A percentile compares a stretch with the other conserved stretches of the same genome.
Evolutionary conservation across 495 filamentous ascomycete genomes (phyloP).

Genomic region (Daldinia childiae): DNA sequence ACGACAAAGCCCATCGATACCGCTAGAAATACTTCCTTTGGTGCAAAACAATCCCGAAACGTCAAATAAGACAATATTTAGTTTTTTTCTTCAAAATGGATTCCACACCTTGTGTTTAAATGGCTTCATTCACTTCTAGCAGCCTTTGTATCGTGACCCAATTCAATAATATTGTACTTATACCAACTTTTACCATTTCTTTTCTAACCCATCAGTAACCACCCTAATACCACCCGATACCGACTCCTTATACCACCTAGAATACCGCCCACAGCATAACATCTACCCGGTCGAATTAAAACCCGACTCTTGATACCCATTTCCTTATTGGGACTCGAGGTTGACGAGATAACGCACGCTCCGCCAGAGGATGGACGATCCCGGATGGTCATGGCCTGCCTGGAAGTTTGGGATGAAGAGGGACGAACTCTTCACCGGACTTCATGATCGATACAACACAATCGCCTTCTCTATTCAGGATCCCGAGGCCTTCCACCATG

Average conservation of each 20-base stretch:
- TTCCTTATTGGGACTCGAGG: slow-evolving; percentile 12
- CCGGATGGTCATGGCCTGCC: slow-evolving; percentile 56
- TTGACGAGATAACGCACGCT: slow-evolving; percentile 12
- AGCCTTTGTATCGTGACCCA: slow-evolving; percentile 29
- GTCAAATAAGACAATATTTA: slow-evolving; percentile 26
- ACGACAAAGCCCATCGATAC: slow-evolving; percentile 14
- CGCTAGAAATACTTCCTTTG: slow-evolving; percentile 16
- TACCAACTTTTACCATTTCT: slow-evolving; percentile 25
- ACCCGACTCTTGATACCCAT: slow-evolving; percentile 9
- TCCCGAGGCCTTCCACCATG: slow-evolving; percentile 48
- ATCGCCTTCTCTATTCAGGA: slow-evolving; percentile 47
- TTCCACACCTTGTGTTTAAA: slow-evolving; percentile 44
- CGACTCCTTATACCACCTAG: slow-evolving; percentile 20
- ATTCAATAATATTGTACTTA: slow-evolving; percentile 25
- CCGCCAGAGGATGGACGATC: slow-evolving; percentile 57
- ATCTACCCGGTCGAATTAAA: slow-evolving; percentile 1
- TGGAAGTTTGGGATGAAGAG: slow-evolving; percentile 60
- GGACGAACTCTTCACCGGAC: slow-evolving; percentile 48
- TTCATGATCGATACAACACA: slow-evolving; percentile 49
- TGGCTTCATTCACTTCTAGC: slow-evolving; percentile 45
- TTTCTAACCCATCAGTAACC: slow-evolving; percentile 38
- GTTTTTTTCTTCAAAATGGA: slow-evolving; percentile 40
- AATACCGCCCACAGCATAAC: slow-evolving; percentile 14
- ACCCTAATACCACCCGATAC: slow-evolving; percentile 34
- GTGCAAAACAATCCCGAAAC: slow-evolving; percentile 20